Conservation (phyloP, 345 rosid genomes). For the Linum lewisii region DNA sequence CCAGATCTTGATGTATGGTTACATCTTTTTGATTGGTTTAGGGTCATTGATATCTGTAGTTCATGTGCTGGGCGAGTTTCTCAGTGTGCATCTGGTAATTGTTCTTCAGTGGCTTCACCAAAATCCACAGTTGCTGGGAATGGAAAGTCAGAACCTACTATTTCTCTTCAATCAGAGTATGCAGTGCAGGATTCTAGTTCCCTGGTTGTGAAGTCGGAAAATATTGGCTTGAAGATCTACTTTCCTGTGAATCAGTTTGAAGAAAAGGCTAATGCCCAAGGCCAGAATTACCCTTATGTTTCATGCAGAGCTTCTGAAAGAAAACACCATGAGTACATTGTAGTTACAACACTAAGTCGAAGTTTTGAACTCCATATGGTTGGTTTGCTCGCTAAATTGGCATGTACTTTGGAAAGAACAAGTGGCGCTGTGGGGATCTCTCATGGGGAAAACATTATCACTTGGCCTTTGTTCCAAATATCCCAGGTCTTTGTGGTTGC, state of each 20-base stretch:
- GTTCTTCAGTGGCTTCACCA: conserved; percentile 19
- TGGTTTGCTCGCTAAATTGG: conserved; percentile 40
- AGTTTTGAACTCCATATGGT: conserved; percentile 30
- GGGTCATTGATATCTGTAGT: conserved; percentile 31
- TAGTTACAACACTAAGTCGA: conserved; percentile 35
- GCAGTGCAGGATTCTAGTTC: conserved; percentile 14
- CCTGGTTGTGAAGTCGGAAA: conserved; percentile 38
- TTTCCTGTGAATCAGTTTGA: conserved; percentile 37
- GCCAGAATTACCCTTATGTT: conserved; percentile 20
- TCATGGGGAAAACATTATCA: conserved; percentile 28
- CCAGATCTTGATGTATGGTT: conserved; percentile 78
- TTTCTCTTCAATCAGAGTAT: conserved; percentile 24
- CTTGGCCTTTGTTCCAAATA: conserved; percentile 58
- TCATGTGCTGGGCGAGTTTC: conserved; percentile 30
- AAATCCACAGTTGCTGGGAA: conserved; percentile 12
- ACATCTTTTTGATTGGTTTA: conserved; percentile 46
- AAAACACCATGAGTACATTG: conserved; percentile 37
- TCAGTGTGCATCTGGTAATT: conserved; percentile 17
- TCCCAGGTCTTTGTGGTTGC: conserved; percentile 37
- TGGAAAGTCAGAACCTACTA: conserved; percentile 12
- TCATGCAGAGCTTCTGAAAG: conserved; percentile 20
- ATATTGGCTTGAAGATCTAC: conserved; percentile 43
- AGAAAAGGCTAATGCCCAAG: conserved; percentile 20
- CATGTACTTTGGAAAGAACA: conserved; percentile 38
- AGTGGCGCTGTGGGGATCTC: conserved; percentile 32